Evolutionary conservation across 2,329 filamentous ascomycete genomes (phyloP).

Genomic region (Botrytis squamosa): DNA sequence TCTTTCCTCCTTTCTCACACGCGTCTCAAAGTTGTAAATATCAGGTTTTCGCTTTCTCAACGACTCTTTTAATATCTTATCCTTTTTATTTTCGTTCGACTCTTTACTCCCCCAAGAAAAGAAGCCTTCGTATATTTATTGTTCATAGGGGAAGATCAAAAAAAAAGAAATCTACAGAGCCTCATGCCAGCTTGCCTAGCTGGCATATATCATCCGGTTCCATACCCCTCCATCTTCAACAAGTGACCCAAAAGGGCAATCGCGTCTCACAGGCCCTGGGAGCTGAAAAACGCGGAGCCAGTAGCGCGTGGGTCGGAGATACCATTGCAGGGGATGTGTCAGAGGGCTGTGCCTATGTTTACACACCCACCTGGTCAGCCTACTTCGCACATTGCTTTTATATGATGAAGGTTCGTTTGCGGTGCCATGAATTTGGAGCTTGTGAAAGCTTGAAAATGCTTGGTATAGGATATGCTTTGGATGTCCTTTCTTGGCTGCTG

Average conservation of each 20-base stretch:
- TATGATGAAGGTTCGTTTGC: background rate
- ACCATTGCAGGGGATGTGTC: background rate
- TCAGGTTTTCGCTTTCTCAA: background rate
- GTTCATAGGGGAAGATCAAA: background rate
- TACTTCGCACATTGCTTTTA: background rate
- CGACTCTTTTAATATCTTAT: background rate
- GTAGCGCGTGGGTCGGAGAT: background rate
- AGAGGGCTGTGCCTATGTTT: background rate
- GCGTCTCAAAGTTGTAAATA: background rate
- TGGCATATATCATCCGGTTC: background rate
- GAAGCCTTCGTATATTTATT: background rate
- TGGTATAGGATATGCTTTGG: background rate
- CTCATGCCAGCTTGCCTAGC: background rate
- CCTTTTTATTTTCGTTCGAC: background rate
- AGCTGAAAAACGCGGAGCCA: constrained; percentile 1
- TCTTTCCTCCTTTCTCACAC: background rate
- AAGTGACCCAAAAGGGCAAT: background rate
- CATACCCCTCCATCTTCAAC: background rate
- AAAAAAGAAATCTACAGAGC: background rate
- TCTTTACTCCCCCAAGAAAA: background rate
- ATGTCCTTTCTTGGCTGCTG: background rate
- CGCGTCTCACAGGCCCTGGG: background rate
- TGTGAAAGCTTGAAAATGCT: background rate
- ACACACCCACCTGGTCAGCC: background rate
- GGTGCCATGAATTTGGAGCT: background rate